Conservation (phyloP, 306 rosid genomes). For the Vigna unguiculata region DNA sequence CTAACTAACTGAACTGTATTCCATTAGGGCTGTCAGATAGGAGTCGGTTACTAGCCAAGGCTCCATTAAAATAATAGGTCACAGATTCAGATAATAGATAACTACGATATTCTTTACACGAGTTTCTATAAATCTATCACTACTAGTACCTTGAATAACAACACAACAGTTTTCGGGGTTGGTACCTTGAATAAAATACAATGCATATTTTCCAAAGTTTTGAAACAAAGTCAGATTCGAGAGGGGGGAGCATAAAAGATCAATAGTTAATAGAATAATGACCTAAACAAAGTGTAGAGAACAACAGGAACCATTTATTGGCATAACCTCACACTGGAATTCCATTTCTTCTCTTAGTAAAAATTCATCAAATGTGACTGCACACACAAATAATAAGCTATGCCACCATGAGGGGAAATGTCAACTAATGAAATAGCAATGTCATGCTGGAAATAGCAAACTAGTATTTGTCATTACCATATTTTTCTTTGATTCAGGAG, state of each 20-base stretch:
- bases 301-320: slow-evolving; percentile 43
- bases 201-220: slow-evolving; percentile 12
- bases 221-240: slow-evolving; percentile 27
- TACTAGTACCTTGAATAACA: slow-evolving; percentile 1
- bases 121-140: not conserved
- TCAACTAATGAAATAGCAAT: slow-evolving; percentile 30
- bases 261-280: slow-evolving; percentile 29
- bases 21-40: not conserved
- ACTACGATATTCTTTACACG: not conserved
- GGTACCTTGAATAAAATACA: slow-evolving; percentile 23
- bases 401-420: slow-evolving; percentile 33
- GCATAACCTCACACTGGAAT: slow-evolving; percentile 48
- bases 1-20: not conserved
- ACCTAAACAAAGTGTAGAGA: slow-evolving; percentile 43
- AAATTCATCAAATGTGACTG: slow-evolving; percentile 47
- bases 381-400: slow-evolving; percentile 42
- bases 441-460: slow-evolving; percentile 12
- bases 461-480: slow-evolving; percentile 60
- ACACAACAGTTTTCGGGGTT: not conserved
- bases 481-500: slow-evolving; percentile 83
- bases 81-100: not conserved
- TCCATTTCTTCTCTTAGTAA: slow-evolving; percentile 42
- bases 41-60: not conserved
- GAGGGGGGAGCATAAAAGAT: slow-evolving; percentile 19
- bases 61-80: not conserved